Percentiles rank a stretch among this genome's conserved stretches.
These are phyloP conservation scores for Dactylellina sp. DNA, from an alignment of 2,329 filamentous ascomycete species.

Conservation along the genomic window DNA sequence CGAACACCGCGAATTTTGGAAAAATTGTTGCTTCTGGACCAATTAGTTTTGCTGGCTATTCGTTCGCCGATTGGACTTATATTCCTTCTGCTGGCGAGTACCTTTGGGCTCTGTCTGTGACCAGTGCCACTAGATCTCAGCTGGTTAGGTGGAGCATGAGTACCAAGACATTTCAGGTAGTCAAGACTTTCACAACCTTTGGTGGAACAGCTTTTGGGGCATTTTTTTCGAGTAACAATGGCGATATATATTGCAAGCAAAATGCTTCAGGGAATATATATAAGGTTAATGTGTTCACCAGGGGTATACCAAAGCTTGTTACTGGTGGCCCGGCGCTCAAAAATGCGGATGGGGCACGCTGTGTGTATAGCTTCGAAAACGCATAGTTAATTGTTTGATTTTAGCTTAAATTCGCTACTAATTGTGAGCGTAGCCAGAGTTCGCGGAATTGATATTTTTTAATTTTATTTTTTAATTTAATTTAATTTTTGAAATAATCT, in stretches of 20 bases:
- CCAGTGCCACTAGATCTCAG: neutral
- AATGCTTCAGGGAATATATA: slow-evolving; percentile 4
- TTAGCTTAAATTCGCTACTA: no score
- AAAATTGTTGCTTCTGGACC: slow-evolving; percentile 2
- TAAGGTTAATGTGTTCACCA: slow-evolving; percentile 9
- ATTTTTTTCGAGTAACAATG: neutral
- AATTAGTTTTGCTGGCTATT: neutral
- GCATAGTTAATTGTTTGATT: no score
- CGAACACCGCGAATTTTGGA: neutral
- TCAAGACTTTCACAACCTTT: neutral
- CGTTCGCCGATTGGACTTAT: slow-evolving; percentile 18
- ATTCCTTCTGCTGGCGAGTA: slow-evolving; percentile 7
- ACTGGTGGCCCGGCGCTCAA: neutral
- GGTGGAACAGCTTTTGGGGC: neutral
- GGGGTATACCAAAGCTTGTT: neutral
- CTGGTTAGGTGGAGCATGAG: neutral
- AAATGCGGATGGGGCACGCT: slow-evolving; percentile 14
- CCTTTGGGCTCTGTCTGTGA: neutral
- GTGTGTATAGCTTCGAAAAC: slow-evolving; percentile 7
- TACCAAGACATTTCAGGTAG: neutral
- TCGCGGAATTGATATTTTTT: no score
- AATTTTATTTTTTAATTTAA: no score
- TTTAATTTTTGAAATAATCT: no score
- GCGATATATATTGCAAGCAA: slow-evolving; percentile 1
- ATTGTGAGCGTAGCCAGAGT: no score